Base-by-base conservation (phyloP, 257 asterid species). In the Scutellaria barbata region DNA sequence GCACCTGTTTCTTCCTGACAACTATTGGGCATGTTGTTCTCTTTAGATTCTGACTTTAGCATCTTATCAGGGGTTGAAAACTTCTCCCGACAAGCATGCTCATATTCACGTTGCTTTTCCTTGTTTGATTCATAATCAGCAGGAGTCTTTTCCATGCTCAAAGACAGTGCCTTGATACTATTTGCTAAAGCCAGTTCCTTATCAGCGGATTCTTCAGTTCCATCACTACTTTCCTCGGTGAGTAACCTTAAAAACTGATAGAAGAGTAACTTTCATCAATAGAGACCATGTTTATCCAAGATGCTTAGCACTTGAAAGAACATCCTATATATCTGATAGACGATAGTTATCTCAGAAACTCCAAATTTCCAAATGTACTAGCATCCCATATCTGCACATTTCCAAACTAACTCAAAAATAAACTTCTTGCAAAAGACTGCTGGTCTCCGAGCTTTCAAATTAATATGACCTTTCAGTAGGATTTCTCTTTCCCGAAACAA, bases 211-310 rank as follows among this genome's bases (percentile, higher is more conserved):
- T 85, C 92, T 45, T 80, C 77, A 59, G 90, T 79, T 51, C 47
- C 43, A 20, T 75, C 84, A 25, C 74, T 79, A 43, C 72, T 77
- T 73, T 87, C 96, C 80, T 85, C 92, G 2, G 89, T 75, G n/a
- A 92, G 96, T 68, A 90, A 75, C 86, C 92, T 87, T 76, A 92
- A 47, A 78, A 86, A 87, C 98, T 92, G 87, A 72, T 58, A 43
- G 50, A 69, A 78, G 50, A 42, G 16, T 39, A 71, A 70, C 3
- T 58, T 42, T 59, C 51, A 56, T 73, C 37, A 67, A 71, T 62
- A 66, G 59, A 76, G 63, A 77, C 50, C 77, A 57, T 58, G 73
- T 30, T 14, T 25, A 68, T 45, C 57, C 30, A 22, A 57, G 56
- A 63, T 47, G 37, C 18, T 63, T 8, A 63, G 50, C 48, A 58